These are phyloP conservation scores for Ascoidea asiatica DNA, from an alignment of 805 yeast genomes.

Conservation along the genomic window DNA sequence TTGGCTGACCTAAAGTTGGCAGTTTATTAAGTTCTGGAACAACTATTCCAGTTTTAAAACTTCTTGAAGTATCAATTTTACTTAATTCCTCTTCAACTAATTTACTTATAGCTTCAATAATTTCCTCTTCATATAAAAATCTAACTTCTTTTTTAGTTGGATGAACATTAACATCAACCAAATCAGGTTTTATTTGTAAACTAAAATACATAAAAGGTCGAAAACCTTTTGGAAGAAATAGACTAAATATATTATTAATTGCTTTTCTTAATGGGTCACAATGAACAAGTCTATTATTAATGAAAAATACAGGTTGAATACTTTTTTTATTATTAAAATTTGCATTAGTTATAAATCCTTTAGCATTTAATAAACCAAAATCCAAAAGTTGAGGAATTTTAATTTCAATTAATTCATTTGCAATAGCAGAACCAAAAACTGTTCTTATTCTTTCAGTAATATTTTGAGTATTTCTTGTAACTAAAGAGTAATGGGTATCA, in stretches of 20 bases:
- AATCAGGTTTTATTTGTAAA: conserved; percentile 49
- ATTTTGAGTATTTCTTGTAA: conserved; percentile 35
- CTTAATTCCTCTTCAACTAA: conserved; percentile 36
- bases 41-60: conserved; percentile 51
- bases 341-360: conserved; percentile 58
- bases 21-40: conserved; percentile 17
- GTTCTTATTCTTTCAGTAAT: conserved; percentile 57
- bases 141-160: conserved; percentile 92
- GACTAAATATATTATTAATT: conserved; percentile 42
- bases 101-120: conserved; percentile 44
- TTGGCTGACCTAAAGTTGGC: neutral
- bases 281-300: conserved; percentile 69
- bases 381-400: conserved; percentile 21
- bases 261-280: conserved; percentile 75
- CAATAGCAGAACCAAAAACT: conserved; percentile 58
- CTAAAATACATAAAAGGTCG: conserved; percentile 69
- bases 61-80: conserved; percentile 51
- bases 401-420: conserved; percentile 46
- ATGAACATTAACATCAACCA: conserved; percentile 87
- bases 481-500: conserved; percentile 54
- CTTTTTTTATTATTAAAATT: conserved; percentile 58
- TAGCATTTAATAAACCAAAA: conserved; percentile 37
- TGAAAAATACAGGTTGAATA: conserved; percentile 62
- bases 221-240: conserved; percentile 65
- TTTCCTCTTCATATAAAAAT: conserved; percentile 77